These are phyloP conservation scores for Platanthera zijinensis DNA, from an alignment of 106 monocot species.

Conservation along the genomic window DNA sequence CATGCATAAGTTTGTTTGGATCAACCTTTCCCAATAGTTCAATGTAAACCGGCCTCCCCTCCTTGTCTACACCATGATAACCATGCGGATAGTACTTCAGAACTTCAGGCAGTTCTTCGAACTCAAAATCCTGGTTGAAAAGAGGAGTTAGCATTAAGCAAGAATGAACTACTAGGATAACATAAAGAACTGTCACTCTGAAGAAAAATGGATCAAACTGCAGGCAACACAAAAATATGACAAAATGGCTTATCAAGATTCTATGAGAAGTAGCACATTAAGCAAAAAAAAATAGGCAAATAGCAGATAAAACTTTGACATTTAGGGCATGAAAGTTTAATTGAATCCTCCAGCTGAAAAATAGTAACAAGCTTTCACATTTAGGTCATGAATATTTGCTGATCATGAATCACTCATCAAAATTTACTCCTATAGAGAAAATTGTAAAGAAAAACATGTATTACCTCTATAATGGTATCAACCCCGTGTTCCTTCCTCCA, in stretches of 20 bases:
- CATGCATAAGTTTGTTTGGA: constrained; percentile 63
- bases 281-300: not conserved
- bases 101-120: constrained; percentile 39
- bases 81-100: constrained; percentile 64
- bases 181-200: constrained; percentile 1
- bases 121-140: constrained; percentile 49
- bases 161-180: too few relatives aligned
- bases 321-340: not conserved
- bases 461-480: constrained; percentile 53
- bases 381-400: not conserved
- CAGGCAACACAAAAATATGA: not conserved
- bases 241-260: not conserved
- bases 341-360: not conserved
- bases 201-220: not conserved
- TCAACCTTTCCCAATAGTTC: constrained; percentile 64
- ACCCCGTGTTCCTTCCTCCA: constrained; percentile 52
- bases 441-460: not conserved
- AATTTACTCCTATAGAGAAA: not conserved
- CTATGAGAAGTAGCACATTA: not conserved
- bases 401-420: not conserved
- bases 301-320: not conserved
- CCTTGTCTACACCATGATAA: constrained; percentile 71
- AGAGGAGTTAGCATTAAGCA: not conserved
- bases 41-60: constrained; percentile 66
- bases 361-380: not conserved